Evolutionary conservation across 1,284 basidiomycete species (phyloP).

Genomic region (Trametes pubescens): DNA sequence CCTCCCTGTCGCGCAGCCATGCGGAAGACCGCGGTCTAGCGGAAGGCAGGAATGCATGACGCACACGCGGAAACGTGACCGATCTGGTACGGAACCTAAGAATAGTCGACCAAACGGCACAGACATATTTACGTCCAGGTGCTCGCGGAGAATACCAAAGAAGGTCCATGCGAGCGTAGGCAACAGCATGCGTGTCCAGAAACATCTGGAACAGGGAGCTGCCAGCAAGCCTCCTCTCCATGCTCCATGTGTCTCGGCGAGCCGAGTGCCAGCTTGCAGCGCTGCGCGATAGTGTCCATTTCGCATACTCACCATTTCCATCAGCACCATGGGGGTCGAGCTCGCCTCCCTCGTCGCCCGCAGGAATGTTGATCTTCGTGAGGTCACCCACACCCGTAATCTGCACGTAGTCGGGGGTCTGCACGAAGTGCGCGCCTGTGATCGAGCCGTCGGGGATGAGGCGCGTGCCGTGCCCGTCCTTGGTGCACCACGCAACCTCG

Average conservation of each 20-base stretch:
- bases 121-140: background rate
- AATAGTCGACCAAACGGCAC: constrained; percentile 4
- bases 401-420: constrained; percentile 76
- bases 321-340: constrained; percentile 69
- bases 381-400: constrained; percentile 74
- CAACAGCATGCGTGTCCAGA: constrained; percentile 12
- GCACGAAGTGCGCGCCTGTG: constrained; percentile 73
- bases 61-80: constrained; percentile 9
- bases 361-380: constrained; percentile 70
- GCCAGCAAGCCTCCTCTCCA: background rate
- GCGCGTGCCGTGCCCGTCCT: constrained; percentile 72
- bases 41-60: background rate
- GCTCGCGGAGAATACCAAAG: background rate
- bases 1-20: background rate
- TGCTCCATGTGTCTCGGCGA: background rate
- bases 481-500: constrained; percentile 75
- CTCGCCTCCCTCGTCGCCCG: constrained; percentile 68
- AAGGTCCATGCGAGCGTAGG: background rate
- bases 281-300: background rate
- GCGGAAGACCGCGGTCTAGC: background rate
- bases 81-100: background rate
- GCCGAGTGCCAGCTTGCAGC: background rate
- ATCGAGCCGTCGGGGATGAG: constrained; percentile 82
- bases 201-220: background rate
- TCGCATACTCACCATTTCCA: constrained; percentile 54